Conservation (phyloP, 208 protist species). For the Naegleria fowleri region DNA sequence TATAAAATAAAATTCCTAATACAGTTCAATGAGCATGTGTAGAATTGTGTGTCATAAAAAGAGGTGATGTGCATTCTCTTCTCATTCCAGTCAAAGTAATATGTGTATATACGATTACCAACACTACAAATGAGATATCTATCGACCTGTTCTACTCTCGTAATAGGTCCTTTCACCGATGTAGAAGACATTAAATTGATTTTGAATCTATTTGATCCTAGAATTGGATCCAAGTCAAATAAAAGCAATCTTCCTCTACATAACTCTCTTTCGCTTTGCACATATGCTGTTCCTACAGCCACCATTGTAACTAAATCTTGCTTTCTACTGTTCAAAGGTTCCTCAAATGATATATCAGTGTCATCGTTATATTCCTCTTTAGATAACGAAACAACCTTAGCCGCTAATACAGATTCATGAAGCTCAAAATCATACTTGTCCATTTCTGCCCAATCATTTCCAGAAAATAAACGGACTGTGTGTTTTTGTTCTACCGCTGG, state of each 20-base stretch:
- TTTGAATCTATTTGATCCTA: neutral
- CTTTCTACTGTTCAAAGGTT: neutral
- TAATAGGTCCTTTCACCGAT: constrained; percentile 31
- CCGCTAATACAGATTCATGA: constrained; percentile 24
- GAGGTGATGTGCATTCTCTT: constrained; percentile 22
- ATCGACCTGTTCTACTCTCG: neutral
- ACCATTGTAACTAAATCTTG: neutral
- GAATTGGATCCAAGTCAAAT: constrained; percentile 29
- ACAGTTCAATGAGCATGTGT: neutral
- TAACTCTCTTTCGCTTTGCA: constrained; percentile 24
- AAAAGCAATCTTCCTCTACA: constrained; percentile 37
- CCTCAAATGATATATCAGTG: neutral
- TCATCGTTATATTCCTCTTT: constrained; percentile 13
- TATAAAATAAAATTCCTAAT: constrained; percentile 26
- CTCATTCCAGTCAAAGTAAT: constrained; percentile 30
- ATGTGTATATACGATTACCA: constrained; percentile 30
- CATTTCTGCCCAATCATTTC: constrained; percentile 23
- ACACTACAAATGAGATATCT: constrained; percentile 26
- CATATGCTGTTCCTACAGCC: constrained; percentile 31
- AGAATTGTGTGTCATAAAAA: constrained; percentile 33
- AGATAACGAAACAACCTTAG: neutral
- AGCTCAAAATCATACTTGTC: constrained; percentile 23
- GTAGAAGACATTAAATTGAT: constrained; percentile 26
- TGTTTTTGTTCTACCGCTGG: neutral
- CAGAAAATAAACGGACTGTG: constrained; percentile 19